Evolutionary conservation across 2,329 filamentous ascomycete species (phyloP), one percentile per base, ranked within the genome.

Genomic region (Metarhizium anisopliae): DNA sequence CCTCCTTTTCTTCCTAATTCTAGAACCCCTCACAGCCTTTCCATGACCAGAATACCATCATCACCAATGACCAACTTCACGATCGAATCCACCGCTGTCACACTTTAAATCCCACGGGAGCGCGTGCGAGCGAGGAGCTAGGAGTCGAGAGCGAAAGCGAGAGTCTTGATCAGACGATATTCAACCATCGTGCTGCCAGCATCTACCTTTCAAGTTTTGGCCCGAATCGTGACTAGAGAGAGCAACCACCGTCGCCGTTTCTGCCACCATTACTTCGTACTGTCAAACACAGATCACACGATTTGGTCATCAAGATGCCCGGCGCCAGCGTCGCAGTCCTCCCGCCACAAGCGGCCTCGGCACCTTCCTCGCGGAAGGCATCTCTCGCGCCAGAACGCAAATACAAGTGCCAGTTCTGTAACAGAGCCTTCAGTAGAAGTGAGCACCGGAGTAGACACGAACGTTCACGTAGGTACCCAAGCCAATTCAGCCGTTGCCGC

Each of bases 331-430:
- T 86, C 74, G 84, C 85, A 66, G 79, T 82, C 64, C 77, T 80
- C 64, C 75, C 84, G 65, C 77, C 87, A 68, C 73, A 83, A 65
- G 80, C 83, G 68, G 77, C 83, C 68, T 83, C 90, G 68, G 82
- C 85, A 68, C 81, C 87, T 70, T 82, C 83, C 65, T 81, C 86
- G 67, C 85, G 89, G 74, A 95, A 95, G 76, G 74, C 86, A 63
- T 79, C 87, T 59, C 76, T 86, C 65, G 86, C 84, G 65, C 90
- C 92, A 56, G 94, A 97, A 79, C 93, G 95, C 80, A 96, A 96
- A 76, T 99, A 99, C 84, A 96, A 97, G 74, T 99, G 94, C 78
- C 91, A 96, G 79, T 97, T 96, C 75, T 97, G 94, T 79, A 92
- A 92, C 76, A 84, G 94, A 73, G 94, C 94, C 61, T 99, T 99